Conservation (phyloP, 2,329 filamentous ascomycete genomes). For the Tympanopsis confertula region DNA sequence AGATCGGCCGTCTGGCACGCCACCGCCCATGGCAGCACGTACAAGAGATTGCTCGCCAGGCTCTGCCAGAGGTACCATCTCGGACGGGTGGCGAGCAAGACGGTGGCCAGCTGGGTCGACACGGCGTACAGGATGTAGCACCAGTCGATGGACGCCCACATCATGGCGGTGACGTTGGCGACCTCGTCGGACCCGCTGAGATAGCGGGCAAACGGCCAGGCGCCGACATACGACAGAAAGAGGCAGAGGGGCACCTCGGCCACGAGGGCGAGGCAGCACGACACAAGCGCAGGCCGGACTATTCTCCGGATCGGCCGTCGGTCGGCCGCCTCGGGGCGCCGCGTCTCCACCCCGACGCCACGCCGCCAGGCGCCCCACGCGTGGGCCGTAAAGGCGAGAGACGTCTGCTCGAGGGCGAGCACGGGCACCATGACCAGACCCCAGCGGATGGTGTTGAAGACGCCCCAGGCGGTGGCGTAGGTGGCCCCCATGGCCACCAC, state of each 20-base stretch:
- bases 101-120: constrained; percentile 51
- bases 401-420: constrained; percentile 51
- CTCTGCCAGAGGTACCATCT: constrained; percentile 60
- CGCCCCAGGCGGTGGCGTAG: constrained; percentile 63
- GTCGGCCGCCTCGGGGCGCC: constrained; percentile 7
- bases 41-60: constrained; percentile 53
- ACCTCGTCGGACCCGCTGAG: constrained; percentile 45
- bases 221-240: constrained; percentile 47
- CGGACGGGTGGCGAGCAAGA: constrained; percentile 52
- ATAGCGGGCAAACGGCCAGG: constrained; percentile 47
- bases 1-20: constrained; percentile 38
- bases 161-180: constrained; percentile 47
- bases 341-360: constrained; percentile 9
- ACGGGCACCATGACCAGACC: constrained; percentile 66
- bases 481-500: constrained; percentile 51
- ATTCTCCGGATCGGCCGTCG: constrained; percentile 21
- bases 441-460: constrained; percentile 67
- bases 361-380: constrained; percentile 43
- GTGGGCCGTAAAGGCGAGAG: constrained; percentile 55
- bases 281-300: constrained; percentile 36
- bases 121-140: constrained; percentile 62
- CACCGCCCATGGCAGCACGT: constrained; percentile 62
- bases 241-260: constrained; percentile 54
- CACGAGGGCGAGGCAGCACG: constrained; percentile 36
- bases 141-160: constrained; percentile 53